A percentile compares a stretch with the other conserved stretches of the same genome.
phyloP scores from a whole-genome alignment of 139 green algal genomes.

The Chlamydomonas eustigma region DNA sequence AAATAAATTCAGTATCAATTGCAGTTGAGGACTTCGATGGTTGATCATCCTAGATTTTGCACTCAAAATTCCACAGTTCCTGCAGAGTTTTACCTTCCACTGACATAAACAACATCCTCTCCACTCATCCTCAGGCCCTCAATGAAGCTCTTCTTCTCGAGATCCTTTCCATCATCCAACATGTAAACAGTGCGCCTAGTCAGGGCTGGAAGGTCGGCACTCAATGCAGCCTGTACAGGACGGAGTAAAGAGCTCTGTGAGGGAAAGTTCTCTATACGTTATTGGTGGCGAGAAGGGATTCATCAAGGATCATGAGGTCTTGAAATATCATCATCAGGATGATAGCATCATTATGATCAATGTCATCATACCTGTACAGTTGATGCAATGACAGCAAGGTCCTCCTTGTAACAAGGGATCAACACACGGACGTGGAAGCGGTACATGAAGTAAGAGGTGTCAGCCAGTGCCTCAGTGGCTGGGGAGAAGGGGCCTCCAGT shows the following conservation, averaged over 20 bases:
- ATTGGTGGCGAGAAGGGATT: conserved; percentile 21
- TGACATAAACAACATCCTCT: conserved; percentile 7
- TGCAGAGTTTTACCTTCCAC: not conserved
- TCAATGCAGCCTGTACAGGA: conserved; percentile 12
- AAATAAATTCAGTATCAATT: not conserved
- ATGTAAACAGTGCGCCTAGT: conserved; percentile 29
- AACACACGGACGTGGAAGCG: conserved; percentile 34
- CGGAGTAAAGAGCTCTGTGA: not conserved
- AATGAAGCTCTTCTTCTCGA: conserved; percentile 20
- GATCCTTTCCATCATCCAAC: conserved; percentile 23
- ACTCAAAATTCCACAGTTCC: not conserved
- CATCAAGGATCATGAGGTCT: too few species aligned
- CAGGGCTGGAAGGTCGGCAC: conserved; percentile 10
- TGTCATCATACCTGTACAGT: conserved; percentile 40
- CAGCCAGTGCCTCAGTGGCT: not conserved
- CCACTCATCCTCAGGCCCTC: conserved; percentile 6
- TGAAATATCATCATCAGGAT: too few species aligned
- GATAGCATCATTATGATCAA: conserved; percentile 37
- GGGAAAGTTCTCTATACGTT: not conserved
- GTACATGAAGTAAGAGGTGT: conserved; percentile 16
- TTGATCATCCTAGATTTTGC: too few species aligned
- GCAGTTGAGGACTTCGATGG: not conserved
- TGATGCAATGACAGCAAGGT: conserved; percentile 20
- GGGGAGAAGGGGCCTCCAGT: not conserved
- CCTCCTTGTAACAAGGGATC: conserved; percentile 54